Base-by-base conservation (phyloP, 345 rosid species). In the Lenwebbia sp. region DNA sequence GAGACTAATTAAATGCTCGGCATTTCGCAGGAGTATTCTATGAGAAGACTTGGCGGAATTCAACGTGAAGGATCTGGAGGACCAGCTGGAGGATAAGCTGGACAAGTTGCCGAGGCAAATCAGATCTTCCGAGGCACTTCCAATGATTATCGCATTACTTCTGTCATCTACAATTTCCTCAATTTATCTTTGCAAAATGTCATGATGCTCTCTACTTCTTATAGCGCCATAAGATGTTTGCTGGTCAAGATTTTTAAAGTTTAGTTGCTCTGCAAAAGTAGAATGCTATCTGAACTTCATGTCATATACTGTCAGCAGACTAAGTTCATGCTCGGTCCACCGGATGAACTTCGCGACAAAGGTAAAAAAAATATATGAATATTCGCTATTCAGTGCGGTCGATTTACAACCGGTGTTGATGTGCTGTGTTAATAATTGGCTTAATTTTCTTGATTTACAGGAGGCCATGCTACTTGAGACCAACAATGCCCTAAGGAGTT, bases 21-120 rank as follows among this genome's bases (percentile, higher is more conserved):
- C 44, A 22, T 65, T 65, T 65, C 44, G 5, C 86, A 93, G 95
- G 84, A 89, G 89, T 83, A 57, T 91, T 86, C 90, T 89, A 41
- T 94, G 96, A 53, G 95, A 94, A 60, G 91, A 91, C 49, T 78
- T 92, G 83, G 92, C 85, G 50, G 87, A 86, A 37, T 54, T 94
- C 86, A 90, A 88, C 60, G 62, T 81, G 6, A 83, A 86, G 85
- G 94, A 93, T 58, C 89, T 93, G 41, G 88, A 90, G 41, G 88
- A 90, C 54, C 88, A 86, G 86, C 91, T 93, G 84, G 95, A 93
- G 91, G 70, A 82, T 75, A 92, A 90, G 89, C 81, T 92, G 82
- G 93, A 91, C 62, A 78, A 30, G 28, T 90, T 93, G 15, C 52
- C 90, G 89, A 89, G 84, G 84, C 88, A 89, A 85, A 85, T 93